These are phyloP conservation scores for Stellera chamaejasme DNA, from an alignment of 345 rosid species.

Conservation along the genomic window DNA sequence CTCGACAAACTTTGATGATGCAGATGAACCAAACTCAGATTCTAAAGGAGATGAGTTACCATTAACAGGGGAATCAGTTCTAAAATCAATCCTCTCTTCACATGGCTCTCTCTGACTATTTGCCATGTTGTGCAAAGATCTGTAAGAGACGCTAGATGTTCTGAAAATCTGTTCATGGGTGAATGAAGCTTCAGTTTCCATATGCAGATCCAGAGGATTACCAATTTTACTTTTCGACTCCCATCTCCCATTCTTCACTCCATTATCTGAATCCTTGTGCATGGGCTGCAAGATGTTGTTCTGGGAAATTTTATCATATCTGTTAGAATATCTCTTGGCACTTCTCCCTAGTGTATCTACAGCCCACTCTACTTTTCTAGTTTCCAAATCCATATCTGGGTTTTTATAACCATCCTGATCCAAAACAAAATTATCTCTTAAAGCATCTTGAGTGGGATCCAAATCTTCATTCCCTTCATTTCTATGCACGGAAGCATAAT, in stretches of 20 bases:
- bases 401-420: constrained; percentile 20
- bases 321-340: constrained; percentile 20
- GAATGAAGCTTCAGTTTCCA: constrained; percentile 33
- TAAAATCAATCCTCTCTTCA: constrained; percentile 11
- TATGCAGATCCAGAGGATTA: constrained; percentile 27
- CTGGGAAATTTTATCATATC: constrained; percentile 18
- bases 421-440: constrained; percentile 12
- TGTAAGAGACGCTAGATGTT: constrained; percentile 24
- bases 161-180: constrained; percentile 21
- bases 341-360: constrained; percentile 13
- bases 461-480: constrained; percentile 10
- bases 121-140: constrained; percentile 22
- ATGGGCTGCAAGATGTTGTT: constrained; percentile 19
- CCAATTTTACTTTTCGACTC: constrained; percentile 25
- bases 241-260: constrained; percentile 18
- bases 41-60: constrained; percentile 14
- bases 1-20: constrained; percentile 33
- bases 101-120: constrained; percentile 20
- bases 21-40: constrained; percentile 19
- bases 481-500: constrained; percentile 4
- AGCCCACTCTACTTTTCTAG: constrained; percentile 10
- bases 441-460: constrained; percentile 14
- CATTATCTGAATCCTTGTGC: constrained; percentile 18
- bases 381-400: constrained; percentile 11
- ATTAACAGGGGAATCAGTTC: constrained; percentile 16